A percentile compares a stretch with the other conserved stretches of the same genome.
These are phyloP conservation scores for Taphrina sp. DNA, from an alignment of 1,139 yeast genomes.

Conservation along the genomic window DNA sequence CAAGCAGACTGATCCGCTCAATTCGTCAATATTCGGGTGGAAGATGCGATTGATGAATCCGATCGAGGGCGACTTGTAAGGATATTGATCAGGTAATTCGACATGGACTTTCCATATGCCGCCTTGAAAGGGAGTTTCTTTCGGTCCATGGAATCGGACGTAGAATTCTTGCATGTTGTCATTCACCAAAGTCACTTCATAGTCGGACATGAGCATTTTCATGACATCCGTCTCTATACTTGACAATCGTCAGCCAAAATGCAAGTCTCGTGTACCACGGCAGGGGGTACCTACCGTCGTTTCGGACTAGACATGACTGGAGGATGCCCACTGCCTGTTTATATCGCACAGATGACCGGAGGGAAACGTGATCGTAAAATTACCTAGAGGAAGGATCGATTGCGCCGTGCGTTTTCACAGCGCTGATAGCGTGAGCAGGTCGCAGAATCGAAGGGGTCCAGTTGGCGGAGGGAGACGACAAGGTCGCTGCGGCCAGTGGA, in stretches of 20 bases:
- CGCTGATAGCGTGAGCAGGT: too few species aligned
- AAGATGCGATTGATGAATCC: conserved; percentile 89
- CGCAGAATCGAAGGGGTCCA: too few species aligned
- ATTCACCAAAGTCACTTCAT: conserved; percentile 77
- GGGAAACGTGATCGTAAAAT: too few species aligned
- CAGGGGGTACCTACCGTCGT: too few species aligned
- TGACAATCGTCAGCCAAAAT: not conserved
- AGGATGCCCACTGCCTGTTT: too few species aligned
- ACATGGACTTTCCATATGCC: conserved; percentile 92
- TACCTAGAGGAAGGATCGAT: too few species aligned
- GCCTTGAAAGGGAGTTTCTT: conserved; percentile 82
- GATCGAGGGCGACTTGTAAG: conserved; percentile 91
- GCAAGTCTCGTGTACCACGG: too few species aligned
- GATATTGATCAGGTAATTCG: conserved; percentile 92
- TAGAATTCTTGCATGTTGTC: conserved; percentile 89
- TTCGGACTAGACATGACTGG: conserved; percentile 25
- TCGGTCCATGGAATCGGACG: conserved; percentile 84
- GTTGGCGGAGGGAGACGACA: too few species aligned
- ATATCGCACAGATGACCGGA: too few species aligned
- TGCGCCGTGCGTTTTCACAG: too few species aligned
- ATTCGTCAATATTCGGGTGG: conserved; percentile 81
- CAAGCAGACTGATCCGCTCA: conserved; percentile 86
- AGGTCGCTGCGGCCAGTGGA: too few species aligned
- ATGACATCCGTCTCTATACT: conserved; percentile 95
- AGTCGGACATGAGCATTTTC: conserved; percentile 94